Percentiles rank a stretch among this genome's conserved stretches.
phyloP scores from a whole-genome alignment of 352 stramenopile genomes.

The Pythium aquatile region DNA sequence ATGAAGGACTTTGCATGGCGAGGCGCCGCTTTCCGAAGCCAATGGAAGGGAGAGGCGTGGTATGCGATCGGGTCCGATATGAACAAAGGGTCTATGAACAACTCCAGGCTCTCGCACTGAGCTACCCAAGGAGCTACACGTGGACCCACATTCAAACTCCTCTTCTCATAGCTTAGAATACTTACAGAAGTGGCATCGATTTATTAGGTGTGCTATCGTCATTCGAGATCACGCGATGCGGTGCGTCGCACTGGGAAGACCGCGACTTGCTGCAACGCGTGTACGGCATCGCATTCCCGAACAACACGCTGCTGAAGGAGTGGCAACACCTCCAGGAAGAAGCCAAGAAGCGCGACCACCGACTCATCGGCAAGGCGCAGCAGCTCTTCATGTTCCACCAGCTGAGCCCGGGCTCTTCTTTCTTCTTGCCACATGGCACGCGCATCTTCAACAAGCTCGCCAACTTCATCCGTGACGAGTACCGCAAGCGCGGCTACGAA shows the following conservation, averaged over 20 bases:
- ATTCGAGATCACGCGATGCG: conserved; percentile 95
- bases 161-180: background rate
- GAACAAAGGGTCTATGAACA: conserved; percentile 39
- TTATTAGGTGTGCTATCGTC: conserved; percentile 82
- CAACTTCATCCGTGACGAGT: conserved; percentile 82
- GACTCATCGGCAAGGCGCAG: conserved; percentile 92
- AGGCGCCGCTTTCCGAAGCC: background rate
- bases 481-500: conserved; percentile 91
- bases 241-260: conserved; percentile 91
- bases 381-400: conserved; percentile 96
- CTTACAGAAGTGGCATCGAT: background rate
- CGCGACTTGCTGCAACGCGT: conserved; percentile 94
- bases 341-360: conserved; percentile 96
- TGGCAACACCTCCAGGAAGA: conserved; percentile 92
- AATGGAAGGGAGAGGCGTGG: background rate
- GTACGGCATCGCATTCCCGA: conserved; percentile 96
- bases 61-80: conserved; percentile 46
- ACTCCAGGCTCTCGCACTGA: conserved; percentile 78
- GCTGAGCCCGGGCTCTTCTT: conserved; percentile 95
- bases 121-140: conserved; percentile 68
- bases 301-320: conserved; percentile 84
- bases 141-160: conserved; percentile 52
- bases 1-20: conserved; percentile 24
- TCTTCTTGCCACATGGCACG: conserved; percentile 98
- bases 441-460: conserved; percentile 98